Base-by-base conservation (phyloP, 2,329 filamentous ascomycete species). In the Ploettnerulaceae sp. region DNA sequence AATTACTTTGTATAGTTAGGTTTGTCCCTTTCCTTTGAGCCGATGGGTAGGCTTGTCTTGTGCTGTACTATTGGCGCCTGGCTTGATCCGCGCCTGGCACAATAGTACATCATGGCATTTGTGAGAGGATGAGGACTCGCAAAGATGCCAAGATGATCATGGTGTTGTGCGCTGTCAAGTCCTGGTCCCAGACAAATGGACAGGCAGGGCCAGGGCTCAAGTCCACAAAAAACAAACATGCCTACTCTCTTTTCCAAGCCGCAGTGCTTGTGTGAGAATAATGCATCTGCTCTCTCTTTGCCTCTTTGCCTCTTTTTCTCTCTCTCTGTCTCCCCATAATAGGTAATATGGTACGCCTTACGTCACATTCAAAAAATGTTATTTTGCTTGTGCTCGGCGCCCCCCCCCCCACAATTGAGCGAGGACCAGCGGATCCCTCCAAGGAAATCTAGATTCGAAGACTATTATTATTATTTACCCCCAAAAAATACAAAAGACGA, bases 321-420 rank as follows among this genome's bases (percentile, higher is more conserved):
- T n/a, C n/a, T n/a, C n/a, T n/a, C n/a, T n/a, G n/a, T n/a, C n/a
- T n/a, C n/a, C n/a, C n/a, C n/a, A n/a, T n/a, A n/a, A n/a, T n/a
- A n/a, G n/a, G n/a, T n/a, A n/a, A n/a, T n/a, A n/a, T n/a, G n/a
- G 15, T 36, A 22, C 32, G 33, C 41, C 21, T 42, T 48, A 51
- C 49, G 49, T 51, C 45, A 48, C 45, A 44, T 50, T 33, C 32
- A 39, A 14, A 34, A 17, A 31, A 31, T 18, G 20, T 49, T 14
- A 37, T 46, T 49, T 38, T 46, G 47, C 47, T 37, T 45, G 42
- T 46, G 42, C 26, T 35, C 36, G n/a, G n/a, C n/a, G n/a, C n/a
- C n/a, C n/a, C n/a, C n/a, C n/a, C n/a, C n/a, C n/a, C n/a, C n/a
- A n/a, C n/a, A n/a, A n/a, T n/a, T n/a, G n/a, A n/a, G n/a, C n/a